Base-by-base conservation (phyloP, 148 eudicot species). In the Vaccinium vitisidaea region DNA sequence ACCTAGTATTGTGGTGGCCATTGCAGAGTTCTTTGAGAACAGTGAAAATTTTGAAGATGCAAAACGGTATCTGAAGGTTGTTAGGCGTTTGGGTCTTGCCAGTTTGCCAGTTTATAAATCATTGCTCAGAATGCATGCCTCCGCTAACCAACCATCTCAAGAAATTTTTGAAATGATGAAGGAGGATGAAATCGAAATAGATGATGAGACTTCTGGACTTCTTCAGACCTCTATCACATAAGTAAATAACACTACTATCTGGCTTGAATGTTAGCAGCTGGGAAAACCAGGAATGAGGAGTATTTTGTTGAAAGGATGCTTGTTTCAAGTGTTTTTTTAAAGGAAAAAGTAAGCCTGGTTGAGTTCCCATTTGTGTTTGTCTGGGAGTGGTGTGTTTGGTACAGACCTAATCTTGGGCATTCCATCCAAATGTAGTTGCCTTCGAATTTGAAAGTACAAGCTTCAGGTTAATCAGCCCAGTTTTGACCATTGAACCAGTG, bases 71-170 rank as follows among this genome's bases (percentile, higher is more conserved):
- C n/a, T 87, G 46, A 39, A 36, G 39, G 82, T 83, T 78, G 18
- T 83, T 50, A 87, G 85, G 74, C 43, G 25, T 70, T 85, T 59
- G 8, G 85, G 85, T 71, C 83, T 83, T 85, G 81, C 85, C 13
- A 87, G 46, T 85, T 65, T 87, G 77, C 75, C 61, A 2, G 87
- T 85, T 12, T 87, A 87, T 71, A 78, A 70, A 79, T 85, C 85
- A 1, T 79, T 87, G 50, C 83, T 87, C 75, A 82, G 83, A 78
- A 69, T 87, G 85, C 85, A 85, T 70, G 75, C 54, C 53, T 21
- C 58, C 2, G 55, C 67, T 54, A 52, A 80, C 52, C 81, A 15
- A 50, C 83, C 83, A 25, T 0, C 43, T 23, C 52, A 79, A 14
- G 83, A 85, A 14, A 84, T 84, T 70, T 21, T 85, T 59, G 58